Percentiles rank a stretch among this genome's conserved stretches.
Conservation (phyloP, 257 asterid species). For the Penstemon davidsonii region DNA sequence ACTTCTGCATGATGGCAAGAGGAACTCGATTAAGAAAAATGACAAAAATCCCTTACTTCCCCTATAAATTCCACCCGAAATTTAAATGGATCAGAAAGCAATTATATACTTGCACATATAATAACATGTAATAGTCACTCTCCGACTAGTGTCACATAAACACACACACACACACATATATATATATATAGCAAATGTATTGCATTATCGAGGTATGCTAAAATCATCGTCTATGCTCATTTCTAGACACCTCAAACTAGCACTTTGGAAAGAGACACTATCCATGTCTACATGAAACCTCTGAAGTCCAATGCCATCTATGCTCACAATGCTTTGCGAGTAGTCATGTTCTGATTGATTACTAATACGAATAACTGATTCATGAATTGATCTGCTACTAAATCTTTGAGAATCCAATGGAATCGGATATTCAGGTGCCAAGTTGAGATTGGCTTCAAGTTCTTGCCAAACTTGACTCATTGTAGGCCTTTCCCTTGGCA, state of each 20-base stretch:
- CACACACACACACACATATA: too few species aligned
- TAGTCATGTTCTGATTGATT: constrained; percentile 7
- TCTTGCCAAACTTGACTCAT: constrained; percentile 68
- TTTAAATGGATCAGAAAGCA: too few species aligned
- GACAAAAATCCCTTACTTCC: too few species aligned
- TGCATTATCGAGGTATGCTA: constrained; percentile 14
- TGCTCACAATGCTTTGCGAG: constrained; percentile 49
- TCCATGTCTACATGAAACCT: constrained; percentile 58
- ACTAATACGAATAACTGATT: neutral
- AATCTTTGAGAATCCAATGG: constrained; percentile 4
- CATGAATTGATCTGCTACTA: neutral
- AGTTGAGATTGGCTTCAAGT: constrained; percentile 48
- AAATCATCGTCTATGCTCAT: constrained; percentile 32
- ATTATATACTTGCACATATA: too few species aligned
- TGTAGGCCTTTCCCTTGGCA: constrained; percentile 72
- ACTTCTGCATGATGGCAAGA: too few species aligned
- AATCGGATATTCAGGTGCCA: neutral
- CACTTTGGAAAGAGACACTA: constrained; percentile 43
- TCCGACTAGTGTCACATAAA: too few species aligned
- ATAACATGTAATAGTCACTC: too few species aligned
- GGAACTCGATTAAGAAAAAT: too few species aligned
- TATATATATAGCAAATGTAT: neutral
- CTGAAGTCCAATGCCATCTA: constrained; percentile 60
- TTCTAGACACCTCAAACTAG: constrained; percentile 64
- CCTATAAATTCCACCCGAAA: too few species aligned